These are phyloP conservation scores for Penicillium atrosanguineum DNA, from an alignment of 495 filamentous ascomycete species.

Conservation along the genomic window DNA sequence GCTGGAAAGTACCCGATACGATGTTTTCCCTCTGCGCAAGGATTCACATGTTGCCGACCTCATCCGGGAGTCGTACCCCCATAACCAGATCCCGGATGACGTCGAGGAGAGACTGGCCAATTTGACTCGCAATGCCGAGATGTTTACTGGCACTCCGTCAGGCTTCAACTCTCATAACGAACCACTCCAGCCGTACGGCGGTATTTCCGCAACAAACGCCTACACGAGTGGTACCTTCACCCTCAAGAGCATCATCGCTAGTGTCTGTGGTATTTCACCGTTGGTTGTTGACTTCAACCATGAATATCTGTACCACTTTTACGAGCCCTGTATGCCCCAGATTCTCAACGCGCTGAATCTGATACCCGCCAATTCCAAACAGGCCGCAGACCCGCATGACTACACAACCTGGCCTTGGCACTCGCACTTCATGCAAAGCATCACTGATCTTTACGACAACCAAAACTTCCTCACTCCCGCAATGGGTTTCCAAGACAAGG, in stretches of 20 bases:
- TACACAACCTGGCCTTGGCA: conserved; percentile 25
- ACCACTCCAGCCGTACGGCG: conserved; percentile 25
- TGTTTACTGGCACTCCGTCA: conserved; percentile 29
- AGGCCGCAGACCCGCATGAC: conserved; percentile 10
- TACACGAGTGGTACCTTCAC: conserved; percentile 39
- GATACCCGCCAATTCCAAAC: conserved; percentile 23
- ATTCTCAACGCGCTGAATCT: conserved; percentile 31
- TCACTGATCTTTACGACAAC: conserved; percentile 25
- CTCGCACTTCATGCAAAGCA: conserved; percentile 33
- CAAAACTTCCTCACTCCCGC: conserved; percentile 20
- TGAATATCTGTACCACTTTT: conserved; percentile 37
- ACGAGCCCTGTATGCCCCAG: conserved; percentile 44
- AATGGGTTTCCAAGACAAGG: conserved; percentile 33
- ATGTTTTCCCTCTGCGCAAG: conserved; percentile 43
- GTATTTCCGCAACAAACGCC: conserved; percentile 34
- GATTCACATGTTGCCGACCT: conserved; percentile 23
- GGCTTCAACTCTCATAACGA: conserved; percentile 9
- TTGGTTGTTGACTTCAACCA: conserved; percentile 41
- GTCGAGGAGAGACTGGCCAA: conserved; percentile 27
- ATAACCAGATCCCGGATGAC: conserved; percentile 18
- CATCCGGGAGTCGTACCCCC: conserved; percentile 27
- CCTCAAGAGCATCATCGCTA: conserved; percentile 39
- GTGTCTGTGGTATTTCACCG: conserved; percentile 38
- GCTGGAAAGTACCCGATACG: conserved; percentile 43
- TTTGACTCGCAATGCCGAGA: conserved; percentile 34